Conservation (phyloP, 129 eudicot genomes). For the Calendula officinalis region DNA sequence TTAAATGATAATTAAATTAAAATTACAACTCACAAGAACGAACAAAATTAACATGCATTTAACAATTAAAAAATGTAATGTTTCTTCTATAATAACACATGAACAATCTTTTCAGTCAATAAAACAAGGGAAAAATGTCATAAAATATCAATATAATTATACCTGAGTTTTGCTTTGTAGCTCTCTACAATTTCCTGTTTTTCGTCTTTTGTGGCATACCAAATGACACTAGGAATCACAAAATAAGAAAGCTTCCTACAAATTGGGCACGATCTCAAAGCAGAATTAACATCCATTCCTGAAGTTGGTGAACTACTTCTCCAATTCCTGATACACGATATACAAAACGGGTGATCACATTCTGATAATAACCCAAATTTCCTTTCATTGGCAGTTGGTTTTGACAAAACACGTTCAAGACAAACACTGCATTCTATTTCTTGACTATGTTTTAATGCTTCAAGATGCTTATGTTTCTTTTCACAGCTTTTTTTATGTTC, state of each 20-base stretch:
- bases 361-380: slow-evolving; percentile 88
- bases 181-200: slow-evolving; percentile 71
- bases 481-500: slow-evolving; percentile 38
- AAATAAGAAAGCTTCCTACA: slow-evolving; percentile 68
- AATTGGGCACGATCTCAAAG: neutral
- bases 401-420: slow-evolving; percentile 77
- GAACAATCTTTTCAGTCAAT: neutral
- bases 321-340: slow-evolving; percentile 71
- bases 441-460: slow-evolving; percentile 83
- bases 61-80: neutral
- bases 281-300: neutral
- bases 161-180: slow-evolving; percentile 81
- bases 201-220: slow-evolving; percentile 83
- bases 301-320: neutral
- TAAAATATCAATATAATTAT: slow-evolving; percentile 7
- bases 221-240: slow-evolving; percentile 88
- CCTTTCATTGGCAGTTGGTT: slow-evolving; percentile 65
- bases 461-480: slow-evolving; percentile 66
- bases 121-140: too few relatives aligned
- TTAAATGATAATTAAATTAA: neutral
- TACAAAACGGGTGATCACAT: slow-evolving; percentile 95
- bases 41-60: slow-evolving; percentile 1
- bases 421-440: slow-evolving; percentile 96
- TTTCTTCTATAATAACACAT: neutral
- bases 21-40: neutral